These are phyloP conservation scores for Xylaria palmicola DNA, from an alignment of 495 filamentous ascomycete genomes.

Conservation along the genomic window DNA sequence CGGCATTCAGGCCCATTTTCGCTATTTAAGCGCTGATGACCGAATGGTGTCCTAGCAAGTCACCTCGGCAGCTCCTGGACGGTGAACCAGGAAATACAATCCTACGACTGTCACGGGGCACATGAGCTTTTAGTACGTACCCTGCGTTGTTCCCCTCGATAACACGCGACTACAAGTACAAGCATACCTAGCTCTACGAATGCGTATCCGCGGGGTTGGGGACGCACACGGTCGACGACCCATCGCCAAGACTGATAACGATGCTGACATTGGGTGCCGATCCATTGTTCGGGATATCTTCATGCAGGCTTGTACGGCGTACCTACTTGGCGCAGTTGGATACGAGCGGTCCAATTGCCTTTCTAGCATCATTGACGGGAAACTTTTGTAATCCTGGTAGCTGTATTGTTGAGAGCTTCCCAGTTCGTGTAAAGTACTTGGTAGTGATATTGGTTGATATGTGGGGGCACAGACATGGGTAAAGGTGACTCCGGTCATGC, in stretches of 20 bases:
- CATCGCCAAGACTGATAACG: slow-evolving; percentile 12
- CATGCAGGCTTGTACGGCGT: neutral
- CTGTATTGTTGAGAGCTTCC: slow-evolving; percentile 3
- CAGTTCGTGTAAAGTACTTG: slow-evolving; percentile 2
- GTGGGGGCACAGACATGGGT: neutral
- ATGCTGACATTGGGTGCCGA: neutral
- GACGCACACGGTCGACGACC: neutral
- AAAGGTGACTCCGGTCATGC: slow-evolving; percentile 1
- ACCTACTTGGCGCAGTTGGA: too few species aligned
- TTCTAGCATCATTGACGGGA: neutral
- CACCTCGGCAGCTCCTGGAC: neutral
- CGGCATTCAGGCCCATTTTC: slow-evolving; percentile 2
- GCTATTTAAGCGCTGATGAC: slow-evolving; percentile 1
- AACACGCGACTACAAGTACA: neutral
- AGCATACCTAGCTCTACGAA: too few species aligned
- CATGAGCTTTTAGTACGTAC: neutral
- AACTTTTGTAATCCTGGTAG: neutral
- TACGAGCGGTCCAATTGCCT: neutral
- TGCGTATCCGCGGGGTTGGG: slow-evolving; percentile 1
- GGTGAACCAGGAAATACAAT: neutral
- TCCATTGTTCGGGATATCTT: neutral
- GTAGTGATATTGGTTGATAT: neutral
- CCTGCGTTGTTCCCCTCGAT: neutral
- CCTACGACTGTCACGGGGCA: neutral
- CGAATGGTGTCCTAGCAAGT: neutral